Percentiles rank a stretch among this genome's conserved stretches.
Conservation (phyloP, 257 asterid genomes). For the Schizonepeta tenuifolia region DNA sequence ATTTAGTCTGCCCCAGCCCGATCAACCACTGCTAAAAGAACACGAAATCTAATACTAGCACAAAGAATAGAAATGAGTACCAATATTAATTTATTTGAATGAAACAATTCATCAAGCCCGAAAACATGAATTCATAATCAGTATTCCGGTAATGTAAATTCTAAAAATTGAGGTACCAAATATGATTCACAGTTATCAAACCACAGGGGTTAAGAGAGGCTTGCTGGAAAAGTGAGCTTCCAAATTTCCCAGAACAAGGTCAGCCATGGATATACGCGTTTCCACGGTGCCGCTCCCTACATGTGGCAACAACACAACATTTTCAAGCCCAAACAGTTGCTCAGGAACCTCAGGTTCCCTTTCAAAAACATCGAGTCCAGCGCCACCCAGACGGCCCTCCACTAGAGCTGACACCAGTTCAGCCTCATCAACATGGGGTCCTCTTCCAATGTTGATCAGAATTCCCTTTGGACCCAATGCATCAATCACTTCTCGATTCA, state of each 20-base stretch:
- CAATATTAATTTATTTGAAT: not conserved
- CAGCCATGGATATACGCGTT: conserved; percentile 74
- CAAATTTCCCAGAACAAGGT: conserved; percentile 72
- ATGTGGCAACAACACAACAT: conserved; percentile 76
- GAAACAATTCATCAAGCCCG: conserved; percentile 20
- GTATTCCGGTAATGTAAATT: not conserved
- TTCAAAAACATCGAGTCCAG: conserved; percentile 85
- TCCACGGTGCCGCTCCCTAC: conserved; percentile 76
- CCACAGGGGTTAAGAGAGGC: conserved; percentile 68
- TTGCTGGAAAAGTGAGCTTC: conserved; percentile 71
- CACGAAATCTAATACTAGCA: too few species aligned
- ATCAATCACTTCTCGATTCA: conserved; percentile 69
- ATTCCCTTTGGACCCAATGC: conserved; percentile 80
- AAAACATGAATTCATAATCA: conserved; percentile 2
- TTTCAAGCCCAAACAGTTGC: conserved; percentile 58
- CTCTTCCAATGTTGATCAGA: conserved; percentile 82
- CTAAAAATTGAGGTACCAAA: not conserved
- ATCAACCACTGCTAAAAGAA: not conserved
- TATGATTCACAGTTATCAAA: conserved; percentile 35
- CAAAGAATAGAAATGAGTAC: not conserved
- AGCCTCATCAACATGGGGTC: conserved; percentile 77
- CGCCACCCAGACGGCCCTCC: conserved; percentile 90
- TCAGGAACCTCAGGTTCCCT: conserved; percentile 80
- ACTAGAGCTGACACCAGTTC: conserved; percentile 80
- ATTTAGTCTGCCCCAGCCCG: not conserved